These are phyloP conservation scores for Testicularia cyperi DNA, from an alignment of 1,284 basidiomycete genomes.

Conservation along the genomic window DNA sequence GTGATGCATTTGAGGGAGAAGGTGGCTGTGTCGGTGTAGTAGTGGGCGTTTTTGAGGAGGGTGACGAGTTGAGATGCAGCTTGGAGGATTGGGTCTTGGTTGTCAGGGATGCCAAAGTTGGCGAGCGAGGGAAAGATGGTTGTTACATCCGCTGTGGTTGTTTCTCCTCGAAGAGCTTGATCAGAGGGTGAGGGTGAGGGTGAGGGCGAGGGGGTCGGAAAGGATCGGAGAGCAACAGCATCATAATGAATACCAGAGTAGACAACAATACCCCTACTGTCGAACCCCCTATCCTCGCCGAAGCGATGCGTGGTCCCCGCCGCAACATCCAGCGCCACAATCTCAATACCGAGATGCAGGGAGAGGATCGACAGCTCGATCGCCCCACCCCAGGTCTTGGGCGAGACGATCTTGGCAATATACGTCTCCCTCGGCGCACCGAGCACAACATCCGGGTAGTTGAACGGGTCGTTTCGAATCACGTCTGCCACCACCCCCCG, in stretches of 20 bases:
- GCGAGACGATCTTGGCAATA: slow-evolving; percentile 17
- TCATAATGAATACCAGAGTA: slow-evolving; percentile 53
- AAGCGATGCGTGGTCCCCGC: slow-evolving; percentile 35
- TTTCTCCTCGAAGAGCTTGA: no score
- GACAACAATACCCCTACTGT: slow-evolving; percentile 23
- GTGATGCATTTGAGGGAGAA: slow-evolving; percentile 37
- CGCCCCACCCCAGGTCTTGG: slow-evolving; percentile 41
- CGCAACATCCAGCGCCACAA: slow-evolving; percentile 35
- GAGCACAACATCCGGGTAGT: slow-evolving; percentile 38
- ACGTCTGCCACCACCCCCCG: slow-evolving; percentile 21
- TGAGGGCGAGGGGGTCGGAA: slow-evolving; percentile 3
- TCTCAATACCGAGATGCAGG: slow-evolving; percentile 23
- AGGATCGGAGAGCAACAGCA: slow-evolving; percentile 26
- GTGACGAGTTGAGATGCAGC: slow-evolving; percentile 23
- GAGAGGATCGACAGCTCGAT: slow-evolving; percentile 44
- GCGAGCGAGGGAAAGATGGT: slow-evolving; percentile 26
- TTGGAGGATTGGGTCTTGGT: slow-evolving; percentile 12
- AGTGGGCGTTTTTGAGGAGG: slow-evolving; percentile 27
- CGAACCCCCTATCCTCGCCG: slow-evolving; percentile 31
- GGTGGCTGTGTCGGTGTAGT: slow-evolving; percentile 45
- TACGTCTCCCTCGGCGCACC: slow-evolving; percentile 28
- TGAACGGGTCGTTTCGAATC: slow-evolving; percentile 17
- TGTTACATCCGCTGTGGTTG: slow-evolving; percentile 8
- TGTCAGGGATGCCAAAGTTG: slow-evolving; percentile 2
- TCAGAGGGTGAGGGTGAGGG: no score